Conservation (phyloP, 2,329 filamentous ascomycete species). For the Neurospora sp. region DNA sequence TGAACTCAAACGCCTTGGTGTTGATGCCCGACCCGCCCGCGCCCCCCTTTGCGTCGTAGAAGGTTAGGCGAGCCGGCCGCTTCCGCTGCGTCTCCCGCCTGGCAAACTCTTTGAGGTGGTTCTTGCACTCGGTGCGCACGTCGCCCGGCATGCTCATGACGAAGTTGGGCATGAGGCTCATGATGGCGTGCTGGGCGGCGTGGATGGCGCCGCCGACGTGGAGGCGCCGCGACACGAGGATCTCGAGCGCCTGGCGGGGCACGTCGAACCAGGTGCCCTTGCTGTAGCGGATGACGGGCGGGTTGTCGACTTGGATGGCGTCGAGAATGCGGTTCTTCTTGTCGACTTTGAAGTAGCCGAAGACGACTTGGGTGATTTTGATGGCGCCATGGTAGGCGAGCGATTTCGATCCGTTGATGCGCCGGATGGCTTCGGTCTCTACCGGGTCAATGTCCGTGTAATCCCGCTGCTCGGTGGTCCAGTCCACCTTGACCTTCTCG, state of each 20-base stretch:
- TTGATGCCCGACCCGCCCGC: conserved; percentile 75
- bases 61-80: conserved; percentile 77
- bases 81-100: conserved; percentile 61
- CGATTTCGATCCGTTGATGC: conserved; percentile 51
- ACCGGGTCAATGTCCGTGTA: conserved; percentile 90
- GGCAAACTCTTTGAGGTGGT: conserved; percentile 77
- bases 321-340: conserved; percentile 76
- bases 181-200: conserved; percentile 83
- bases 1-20: conserved; percentile 87
- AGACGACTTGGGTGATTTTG: conserved; percentile 78
- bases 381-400: conserved; percentile 81
- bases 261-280: conserved; percentile 97
- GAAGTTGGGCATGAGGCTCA: conserved; percentile 81
- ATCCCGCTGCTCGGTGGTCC: conserved; percentile 88
- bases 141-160: conserved; percentile 85
- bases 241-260: conserved; percentile 66
- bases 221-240: conserved; percentile 61
- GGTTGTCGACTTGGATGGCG: conserved; percentile 86
- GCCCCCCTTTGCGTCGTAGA: conserved; percentile 92
- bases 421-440: conserved; percentile 79
- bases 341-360: conserved; percentile 97
- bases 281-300: conserved; percentile 72
- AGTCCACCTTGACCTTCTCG: conserved; percentile 82
- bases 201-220: conserved; percentile 88
- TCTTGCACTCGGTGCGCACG: conserved; percentile 90